Evolutionary conservation across 2,329 filamentous ascomycete species (phyloP), one percentile per base, ranked within the genome.

Genomic region (Monosporascus ibericus): DNA sequence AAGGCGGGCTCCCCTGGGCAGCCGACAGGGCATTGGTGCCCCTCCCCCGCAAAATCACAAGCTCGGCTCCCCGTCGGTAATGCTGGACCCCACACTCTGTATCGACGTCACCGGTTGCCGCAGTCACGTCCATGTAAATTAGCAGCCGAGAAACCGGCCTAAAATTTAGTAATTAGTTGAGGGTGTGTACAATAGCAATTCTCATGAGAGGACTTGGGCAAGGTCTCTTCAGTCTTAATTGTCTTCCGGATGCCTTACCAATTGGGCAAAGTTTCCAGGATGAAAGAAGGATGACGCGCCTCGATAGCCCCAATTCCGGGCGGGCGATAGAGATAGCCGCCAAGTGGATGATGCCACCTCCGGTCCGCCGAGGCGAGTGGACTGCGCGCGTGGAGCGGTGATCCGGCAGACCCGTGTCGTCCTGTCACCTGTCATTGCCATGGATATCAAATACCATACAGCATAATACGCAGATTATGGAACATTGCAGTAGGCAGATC

Each of bases 41-140:
- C 27, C 48, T 65, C 59, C 76, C 76, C 76, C 76, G 75, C 76
- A 78, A 74, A 73, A 75, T 80, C 77, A 79, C 76, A 79, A 79
- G 77, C 77, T 79, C 76, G 75, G 75, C 72, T 75, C 65, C 61
- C 65, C 55, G 68, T 79, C 76, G 76, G 76, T 67, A 75, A 76
- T 68, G 60, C 55, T 37, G 57, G 22, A 20, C 22, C n/a, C n/a
- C 22, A 25, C 14, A 6, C 11, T 6, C 7, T 49, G 50, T 50
- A 48, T 47, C 20, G 44, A 30, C 46, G 40, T 34, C 39, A 49
- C 46, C 48, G 9, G 30, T 34, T 34, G 9, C 11, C 2, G 30
- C 30, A 34, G 30, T 34, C 30, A 34, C 30, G 1, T 14, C 30
- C 30, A 34, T 34, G 30, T 34, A 14, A 34, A 34, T 14, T 34